Evolutionary conservation across 495 filamentous ascomycete genomes (phyloP), one percentile per base, ranked within the genome.

Genomic region (Astrothelium macrocarpum): DNA sequence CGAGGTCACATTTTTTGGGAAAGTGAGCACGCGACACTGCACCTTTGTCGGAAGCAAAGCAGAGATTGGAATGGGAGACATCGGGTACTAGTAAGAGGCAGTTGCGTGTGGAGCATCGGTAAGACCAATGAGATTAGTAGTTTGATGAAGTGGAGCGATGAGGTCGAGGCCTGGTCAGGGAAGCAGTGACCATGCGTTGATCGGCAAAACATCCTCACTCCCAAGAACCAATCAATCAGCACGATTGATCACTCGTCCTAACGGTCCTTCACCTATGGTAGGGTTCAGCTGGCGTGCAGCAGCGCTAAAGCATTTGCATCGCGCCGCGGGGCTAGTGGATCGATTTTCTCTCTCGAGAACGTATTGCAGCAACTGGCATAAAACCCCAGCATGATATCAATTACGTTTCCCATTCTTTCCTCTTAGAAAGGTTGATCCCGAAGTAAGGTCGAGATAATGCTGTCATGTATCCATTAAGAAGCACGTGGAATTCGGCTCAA

Each of bases 1-100:
- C 23, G 29, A 16, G 49, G 29, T 9, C 0, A 29, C 49, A 56
- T 56, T 25, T n/a, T 28, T 56, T 16, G 20, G 49, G 49, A 11
- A 56, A 56, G 49, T 28, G 49, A 56, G 49, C 49, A 56, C 25
- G 49, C 49, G 49, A 56, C 49, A 56, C 49, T 29, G 20, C 49
- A 29, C 7, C 49, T 29, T 9, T 2, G 9, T 56, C 49, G 49
- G 49, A 56, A 56, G 25, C 20, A 29, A 56, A 10, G 12, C 25
- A 1, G 49, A 29, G 49, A 29, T 11, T 26, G n/a, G 11, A 29
- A 29, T 26, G n/a, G 20, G 49, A 28, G 25, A 29, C 25, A 5
- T 3, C n/a, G 43, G 34, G 34, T 39, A 39, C 20, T 56, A 29
- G 49, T 56, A 56, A n/a, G 23, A 56, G 25, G 25, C 10, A 29